Evolutionary conservation across 495 filamentous ascomycete genomes (phyloP).

Genomic region (Haplographium delicatum): DNA sequence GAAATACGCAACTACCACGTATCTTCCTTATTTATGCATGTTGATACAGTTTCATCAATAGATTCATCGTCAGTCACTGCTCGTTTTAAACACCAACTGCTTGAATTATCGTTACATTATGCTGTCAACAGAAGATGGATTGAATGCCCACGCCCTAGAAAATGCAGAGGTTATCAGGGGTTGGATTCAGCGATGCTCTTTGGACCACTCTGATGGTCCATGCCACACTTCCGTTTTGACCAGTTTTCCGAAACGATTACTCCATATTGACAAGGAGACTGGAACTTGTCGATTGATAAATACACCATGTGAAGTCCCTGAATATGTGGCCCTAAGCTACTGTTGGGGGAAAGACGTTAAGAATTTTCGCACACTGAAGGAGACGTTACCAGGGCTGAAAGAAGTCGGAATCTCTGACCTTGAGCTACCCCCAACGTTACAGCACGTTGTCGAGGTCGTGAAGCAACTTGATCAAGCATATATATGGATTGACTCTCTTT

Average conservation of each 20-base stretch:
- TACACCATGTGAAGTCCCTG: not conserved
- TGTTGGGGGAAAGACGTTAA: constrained; percentile 14
- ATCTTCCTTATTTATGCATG: too few species aligned
- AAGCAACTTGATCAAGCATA: constrained; percentile 8
- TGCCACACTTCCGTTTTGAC: too few species aligned
- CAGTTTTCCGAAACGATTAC: constrained; percentile 3
- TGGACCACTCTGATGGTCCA: too few species aligned
- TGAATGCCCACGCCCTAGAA: too few species aligned
- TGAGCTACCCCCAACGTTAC: constrained; percentile 9
- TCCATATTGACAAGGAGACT: not conserved
- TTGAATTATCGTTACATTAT: too few species aligned
- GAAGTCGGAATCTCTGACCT: constrained; percentile 8
- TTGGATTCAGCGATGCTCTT: too few species aligned
- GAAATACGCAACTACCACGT: too few species aligned
- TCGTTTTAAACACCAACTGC: too few species aligned
- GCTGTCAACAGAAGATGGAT: too few species aligned
- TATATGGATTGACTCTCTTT: constrained; percentile 18
- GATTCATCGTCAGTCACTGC: too few species aligned
- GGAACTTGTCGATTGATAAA: not conserved
- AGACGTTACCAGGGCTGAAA: not conserved
- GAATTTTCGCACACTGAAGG: not conserved
- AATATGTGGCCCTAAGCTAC: constrained; percentile 23
- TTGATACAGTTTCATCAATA: too few species aligned
- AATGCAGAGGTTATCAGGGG: too few species aligned
- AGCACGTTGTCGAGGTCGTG: constrained; percentile 13